A percentile compares a stretch with the other conserved stretches of the same genome.
These are phyloP conservation scores for Lactarius hatsudake DNA, from an alignment of 768 basidiomycete species.

Conservation along the genomic window DNA sequence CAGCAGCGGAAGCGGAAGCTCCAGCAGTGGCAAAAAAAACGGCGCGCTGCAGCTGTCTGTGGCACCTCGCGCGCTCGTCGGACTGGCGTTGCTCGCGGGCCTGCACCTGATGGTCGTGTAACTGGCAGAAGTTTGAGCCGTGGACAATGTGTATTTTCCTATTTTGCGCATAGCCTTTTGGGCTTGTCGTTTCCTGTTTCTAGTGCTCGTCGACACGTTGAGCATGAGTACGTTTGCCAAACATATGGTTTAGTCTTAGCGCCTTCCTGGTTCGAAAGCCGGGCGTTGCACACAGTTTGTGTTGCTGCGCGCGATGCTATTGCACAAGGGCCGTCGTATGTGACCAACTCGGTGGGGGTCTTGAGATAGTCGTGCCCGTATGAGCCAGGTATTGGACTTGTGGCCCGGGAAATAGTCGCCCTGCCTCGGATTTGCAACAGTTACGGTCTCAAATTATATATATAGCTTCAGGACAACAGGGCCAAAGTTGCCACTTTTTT, in stretches of 20 bases:
- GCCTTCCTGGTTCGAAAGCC: neutral
- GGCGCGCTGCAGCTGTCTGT: neutral
- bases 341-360: no score
- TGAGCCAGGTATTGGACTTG: neutral
- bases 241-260: neutral
- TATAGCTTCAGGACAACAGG: no score
- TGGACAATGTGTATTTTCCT: neutral
- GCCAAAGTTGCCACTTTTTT: no score
- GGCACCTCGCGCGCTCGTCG: neutral
- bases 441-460: no score
- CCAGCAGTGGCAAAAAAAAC: neutral
- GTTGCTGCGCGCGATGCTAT: neutral
- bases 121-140: no score
- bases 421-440: no score
- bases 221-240: neutral
- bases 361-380: no score
- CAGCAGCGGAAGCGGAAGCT: no score
- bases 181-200: neutral
- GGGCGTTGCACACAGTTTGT: neutral
- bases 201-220: neutral
- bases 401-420: no score
- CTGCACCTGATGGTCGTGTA: conserved; percentile 5
- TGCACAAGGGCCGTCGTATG: no score
- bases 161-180: neutral
- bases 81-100: neutral